Evolutionary conservation across 345 rosid species (phyloP).

Genomic region (Sapria himalayana): DNA sequence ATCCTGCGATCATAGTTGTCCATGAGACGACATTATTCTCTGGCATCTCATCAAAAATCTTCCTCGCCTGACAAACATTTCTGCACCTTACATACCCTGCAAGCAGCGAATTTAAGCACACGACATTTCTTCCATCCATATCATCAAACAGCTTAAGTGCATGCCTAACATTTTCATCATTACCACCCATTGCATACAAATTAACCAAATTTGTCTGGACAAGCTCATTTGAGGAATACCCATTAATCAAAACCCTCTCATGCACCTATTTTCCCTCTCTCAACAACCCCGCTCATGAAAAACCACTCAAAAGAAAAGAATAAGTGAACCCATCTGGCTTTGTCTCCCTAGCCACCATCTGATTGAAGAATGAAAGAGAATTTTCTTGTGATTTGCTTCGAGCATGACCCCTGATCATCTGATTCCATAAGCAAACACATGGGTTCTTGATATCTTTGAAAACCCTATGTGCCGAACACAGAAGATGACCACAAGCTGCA

Average conservation of each 20-base stretch:
- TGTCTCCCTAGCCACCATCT: conserved; percentile 14
- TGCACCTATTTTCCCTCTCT: conserved; percentile 29
- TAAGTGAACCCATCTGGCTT: conserved; percentile 27
- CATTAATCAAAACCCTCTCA: conserved; percentile 18
- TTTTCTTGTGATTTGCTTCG: conserved; percentile 10
- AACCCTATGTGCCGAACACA: conserved; percentile 7
- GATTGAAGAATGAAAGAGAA: conserved; percentile 16
- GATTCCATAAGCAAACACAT: conserved; percentile 30
- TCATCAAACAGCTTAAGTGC: conserved; percentile 23
- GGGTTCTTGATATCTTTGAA: conserved; percentile 12
- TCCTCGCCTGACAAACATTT: conserved; percentile 30
- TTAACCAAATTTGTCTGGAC: conserved; percentile 26
- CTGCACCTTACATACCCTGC: conserved; percentile 79
- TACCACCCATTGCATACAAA: conserved; percentile 12
- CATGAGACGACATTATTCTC: conserved; percentile 33
- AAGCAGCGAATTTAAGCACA: conserved; percentile 25
- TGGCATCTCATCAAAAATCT: conserved; percentile 29
- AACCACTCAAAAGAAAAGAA: conserved; percentile 24
- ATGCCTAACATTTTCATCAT: conserved; percentile 1
- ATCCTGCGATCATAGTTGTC: conserved; percentile 61
- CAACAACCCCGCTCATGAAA: conserved; percentile 13
- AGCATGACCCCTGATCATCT: conserved; percentile 22
- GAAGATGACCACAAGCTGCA: conserved; percentile 8
- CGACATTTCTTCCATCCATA: conserved; percentile 16
- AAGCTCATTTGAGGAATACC: conserved; percentile 18